Evolutionary conservation across 805 yeast genomes (phyloP), one percentile per base, ranked within the genome.

Genomic region (Ogataea parapolymorpha): DNA sequence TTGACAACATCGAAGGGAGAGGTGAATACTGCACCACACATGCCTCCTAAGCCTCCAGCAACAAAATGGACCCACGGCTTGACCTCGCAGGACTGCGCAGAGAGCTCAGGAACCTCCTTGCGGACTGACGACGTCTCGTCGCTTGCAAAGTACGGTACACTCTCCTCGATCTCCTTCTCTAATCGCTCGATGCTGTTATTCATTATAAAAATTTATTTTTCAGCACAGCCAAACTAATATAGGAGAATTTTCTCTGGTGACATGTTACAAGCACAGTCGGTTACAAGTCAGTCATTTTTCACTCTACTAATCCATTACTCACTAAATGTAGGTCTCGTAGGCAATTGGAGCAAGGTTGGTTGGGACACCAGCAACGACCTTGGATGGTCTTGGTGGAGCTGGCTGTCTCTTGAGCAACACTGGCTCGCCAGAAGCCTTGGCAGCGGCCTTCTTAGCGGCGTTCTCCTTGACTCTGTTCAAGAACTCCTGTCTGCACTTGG

Each of bases 401-500:
- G 99, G 98, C 75, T 85, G 91, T 84, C 99, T 87, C 90, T 91
- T 93, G 67, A 93, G 86, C 76, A 77, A 78, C 56, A 86, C 91
- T 62, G 85, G 74, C 69, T 80, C 83, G 72, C 98, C 98, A 71
- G 83, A 75, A 59, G 85, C 90, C 82, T 89, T 90, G 62, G 98
- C 99, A 75, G 85, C 98, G 63, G 72, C 73, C 79, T 82, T 85
- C 79, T 79, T 80, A 62, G 87, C 93, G 72, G 95, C 96, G 77
- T 91, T 93, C 68, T 82, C 70, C 82, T 90, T 91, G 68, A 93
- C 99, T 81, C 99, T 89, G 84, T 86, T 85, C 75, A 93, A 82
- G 77, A 93, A 93, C 78, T 93, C 98, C 74, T 86, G 86, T 80
- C 99, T 91, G 83, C 98, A 93, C 79, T 91, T 91, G 69, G 99